Evolutionary conservation across 2,329 filamentous ascomycete genomes (phyloP).

Genomic region (Neofusicoccum cordaticola): DNA sequence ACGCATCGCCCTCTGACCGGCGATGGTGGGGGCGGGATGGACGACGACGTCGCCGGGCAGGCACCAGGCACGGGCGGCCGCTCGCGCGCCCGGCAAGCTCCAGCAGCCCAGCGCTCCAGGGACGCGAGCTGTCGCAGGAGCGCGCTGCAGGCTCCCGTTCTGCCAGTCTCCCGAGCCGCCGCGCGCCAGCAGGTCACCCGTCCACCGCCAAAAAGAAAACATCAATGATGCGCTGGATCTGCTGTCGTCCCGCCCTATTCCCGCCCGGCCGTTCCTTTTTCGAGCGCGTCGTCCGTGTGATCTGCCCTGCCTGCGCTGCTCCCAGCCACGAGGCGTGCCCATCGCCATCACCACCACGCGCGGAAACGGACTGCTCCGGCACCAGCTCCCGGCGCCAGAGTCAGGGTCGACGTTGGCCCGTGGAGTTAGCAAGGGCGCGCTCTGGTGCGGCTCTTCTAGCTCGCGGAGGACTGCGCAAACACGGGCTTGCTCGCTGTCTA

Average conservation of each 20-base stretch:
- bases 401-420: neutral
- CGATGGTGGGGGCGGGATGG: slow-evolving; percentile 4
- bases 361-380: neutral
- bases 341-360: slow-evolving; percentile 6
- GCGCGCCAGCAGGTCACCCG: neutral
- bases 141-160: neutral
- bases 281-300: slow-evolving; percentile 4
- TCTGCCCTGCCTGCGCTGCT: neutral
- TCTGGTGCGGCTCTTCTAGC: slow-evolving; percentile 3
- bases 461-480: neutral
- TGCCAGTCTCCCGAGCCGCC: neutral
- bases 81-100: neutral
- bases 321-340: slow-evolving; percentile 11
- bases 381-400: neutral
- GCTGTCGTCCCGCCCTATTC: neutral
- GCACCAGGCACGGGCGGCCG: slow-evolving; percentile 4
- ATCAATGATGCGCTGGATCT: slow-evolving; percentile 9
- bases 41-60: neutral
- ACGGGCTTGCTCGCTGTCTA: neutral
- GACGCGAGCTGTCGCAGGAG: slow-evolving; percentile 9
- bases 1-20: neutral
- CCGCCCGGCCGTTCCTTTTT: neutral
- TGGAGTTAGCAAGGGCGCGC: neutral
- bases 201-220: neutral
- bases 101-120: neutral